Evolutionary conservation across 139 green algal species (phyloP).

Genomic region (Asterochloris erici): DNA sequence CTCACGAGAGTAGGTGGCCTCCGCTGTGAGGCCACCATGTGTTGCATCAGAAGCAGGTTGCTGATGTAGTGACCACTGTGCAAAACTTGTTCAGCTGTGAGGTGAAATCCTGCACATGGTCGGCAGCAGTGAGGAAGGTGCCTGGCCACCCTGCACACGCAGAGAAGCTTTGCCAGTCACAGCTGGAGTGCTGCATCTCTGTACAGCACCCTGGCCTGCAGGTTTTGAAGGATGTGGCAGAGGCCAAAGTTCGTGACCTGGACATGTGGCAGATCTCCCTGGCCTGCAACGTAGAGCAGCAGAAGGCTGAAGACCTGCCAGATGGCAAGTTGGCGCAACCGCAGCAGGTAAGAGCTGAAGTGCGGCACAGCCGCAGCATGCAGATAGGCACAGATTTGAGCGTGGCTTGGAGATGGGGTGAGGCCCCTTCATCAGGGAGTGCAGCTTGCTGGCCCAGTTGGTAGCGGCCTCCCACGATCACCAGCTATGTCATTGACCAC

Average conservation of each 20-base stretch:
- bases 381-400: too few species aligned
- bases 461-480: too few species aligned
- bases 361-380: too few species aligned
- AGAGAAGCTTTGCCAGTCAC: neutral
- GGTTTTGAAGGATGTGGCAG: slow-evolving; percentile 4
- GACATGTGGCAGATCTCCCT: slow-evolving; percentile 16
- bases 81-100: neutral
- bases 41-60: neutral
- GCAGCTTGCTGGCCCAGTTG: too few species aligned
- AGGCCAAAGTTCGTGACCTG: slow-evolving; percentile 7
- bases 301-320: neutral
- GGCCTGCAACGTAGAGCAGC: neutral
- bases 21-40: neutral
- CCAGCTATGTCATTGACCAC: neutral
- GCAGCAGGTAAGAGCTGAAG: neutral
- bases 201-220: neutral
- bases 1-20: too few species aligned
- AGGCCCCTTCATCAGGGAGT: too few species aligned
- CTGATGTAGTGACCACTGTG: neutral
- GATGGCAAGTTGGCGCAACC: neutral
- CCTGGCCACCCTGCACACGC: neutral
- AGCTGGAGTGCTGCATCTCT: neutral
- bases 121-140: too few species aligned
- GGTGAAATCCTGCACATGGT: too few species aligned
- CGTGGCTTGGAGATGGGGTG: too few species aligned